Evolutionary conservation across 306 rosid species (phyloP), one percentile per base, ranked within the genome.

Genomic region (Casuarina cunninghamiana): DNA sequence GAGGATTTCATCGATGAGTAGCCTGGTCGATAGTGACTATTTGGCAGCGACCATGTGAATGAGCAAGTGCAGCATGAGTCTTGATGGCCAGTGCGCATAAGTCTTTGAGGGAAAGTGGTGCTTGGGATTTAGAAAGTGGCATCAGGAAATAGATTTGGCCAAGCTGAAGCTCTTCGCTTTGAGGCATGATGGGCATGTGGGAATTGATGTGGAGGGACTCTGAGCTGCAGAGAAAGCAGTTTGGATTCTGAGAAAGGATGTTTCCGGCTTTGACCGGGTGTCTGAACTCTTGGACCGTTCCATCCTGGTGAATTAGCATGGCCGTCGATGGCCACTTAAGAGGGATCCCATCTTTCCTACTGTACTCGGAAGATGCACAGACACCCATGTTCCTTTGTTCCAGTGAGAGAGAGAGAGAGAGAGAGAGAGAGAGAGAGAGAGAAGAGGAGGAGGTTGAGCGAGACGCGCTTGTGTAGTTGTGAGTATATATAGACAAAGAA

Each of bases 71-170:
- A 6, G 77, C 84, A 72, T 88, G 79, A 57, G 95, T 90, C 81
- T 85, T 87, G 78, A 86, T 75, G 45, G 97, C 90, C 1, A 90
- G 76, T 16, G 79, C 45, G 13, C 97, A 80, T 57, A 92, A 54
- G 3, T 88, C 90, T 2, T 83, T 87, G 0, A 92, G 86, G 46
- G 93, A 81, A 19, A 92, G 89, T 6, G 86, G 77, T 0, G 39
- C 3, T 0, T 63, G 65, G 10, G 84, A 79, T 77, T 85, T 85
- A 17, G 83, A 43, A 16, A 73, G 71, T 54, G 93, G 94, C 10
- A 89, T 69, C 63, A 91, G 77, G 45, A 91, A 89, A 46, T 89
- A 91, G 6, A 89, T 75, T 21, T 82, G 88, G 10, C 84, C 91
- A 53, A 84, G 82, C 15, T 87, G 89, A 49, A 91, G 93, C 4